Conservation (phyloP, 2,329 filamentous ascomycete genomes). For the Chrysosphaeria jannelii region DNA sequence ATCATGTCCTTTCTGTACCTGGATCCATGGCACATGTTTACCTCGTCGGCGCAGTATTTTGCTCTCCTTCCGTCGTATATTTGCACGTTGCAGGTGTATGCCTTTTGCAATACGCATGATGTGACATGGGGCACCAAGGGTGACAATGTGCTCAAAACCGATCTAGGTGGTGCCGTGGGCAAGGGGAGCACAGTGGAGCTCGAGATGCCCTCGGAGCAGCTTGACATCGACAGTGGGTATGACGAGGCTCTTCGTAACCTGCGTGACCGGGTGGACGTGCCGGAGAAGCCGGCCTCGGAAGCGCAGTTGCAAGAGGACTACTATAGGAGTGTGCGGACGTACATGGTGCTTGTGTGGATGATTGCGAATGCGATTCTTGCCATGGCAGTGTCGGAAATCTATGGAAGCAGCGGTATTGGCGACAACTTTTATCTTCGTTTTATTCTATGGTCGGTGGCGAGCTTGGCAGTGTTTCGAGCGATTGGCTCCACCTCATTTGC, state of each 20-base stretch:
- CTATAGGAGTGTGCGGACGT: conserved; percentile 87
- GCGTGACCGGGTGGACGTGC: conserved; percentile 68
- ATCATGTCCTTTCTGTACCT: conserved; percentile 89
- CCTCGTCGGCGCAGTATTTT: conserved; percentile 73
- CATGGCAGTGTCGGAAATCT: conserved; percentile 77
- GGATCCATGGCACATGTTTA: conserved; percentile 98
- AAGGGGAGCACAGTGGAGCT: conserved; percentile 57
- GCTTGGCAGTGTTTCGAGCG: conserved; percentile 63
- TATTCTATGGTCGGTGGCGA: conserved; percentile 75
- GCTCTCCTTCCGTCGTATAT: conserved; percentile 77
- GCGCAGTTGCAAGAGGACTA: conserved; percentile 88
- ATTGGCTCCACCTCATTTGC: conserved; percentile 57
- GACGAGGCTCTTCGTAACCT: conserved; percentile 92
- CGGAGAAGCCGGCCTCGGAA: conserved; percentile 28
- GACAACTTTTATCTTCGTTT: conserved; percentile 78
- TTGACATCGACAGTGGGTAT: conserved; percentile 93
- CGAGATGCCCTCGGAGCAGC: conserved; percentile 91
- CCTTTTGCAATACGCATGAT: conserved; percentile 94
- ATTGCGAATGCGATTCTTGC: conserved; percentile 70
- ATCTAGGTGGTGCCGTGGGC: conserved; percentile 61
- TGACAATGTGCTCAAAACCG: conserved; percentile 80
- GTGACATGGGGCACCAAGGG: conserved; percentile 79
- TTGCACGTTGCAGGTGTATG: conserved; percentile 91
- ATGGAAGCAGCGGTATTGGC: conserved; percentile 37
- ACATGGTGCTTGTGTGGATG: conserved; percentile 95